Conservation (phyloP, 2,329 filamentous ascomycete genomes). For the Penicillium griseofulvum region DNA sequence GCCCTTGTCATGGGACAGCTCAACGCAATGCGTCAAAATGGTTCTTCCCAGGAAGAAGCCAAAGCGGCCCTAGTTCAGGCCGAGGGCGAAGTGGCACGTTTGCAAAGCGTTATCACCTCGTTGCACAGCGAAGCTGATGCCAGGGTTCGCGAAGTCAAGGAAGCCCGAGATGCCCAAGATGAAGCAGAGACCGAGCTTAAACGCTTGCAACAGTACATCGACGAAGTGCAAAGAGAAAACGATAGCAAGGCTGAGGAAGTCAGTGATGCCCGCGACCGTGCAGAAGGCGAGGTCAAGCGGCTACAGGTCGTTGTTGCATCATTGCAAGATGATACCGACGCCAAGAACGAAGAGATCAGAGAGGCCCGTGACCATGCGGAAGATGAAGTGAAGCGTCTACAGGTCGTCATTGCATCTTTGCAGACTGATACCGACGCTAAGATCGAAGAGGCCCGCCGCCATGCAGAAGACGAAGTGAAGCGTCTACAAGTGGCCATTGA, state of each 20-base stretch:
- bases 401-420: conserved; percentile 13
- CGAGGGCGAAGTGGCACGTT: conserved; percentile 32
- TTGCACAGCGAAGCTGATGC: conserved; percentile 34
- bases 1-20: conserved; percentile 45
- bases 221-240: conserved; percentile 36
- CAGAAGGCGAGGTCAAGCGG: conserved; percentile 16
- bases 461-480: conserved; percentile 25
- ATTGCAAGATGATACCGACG: conserved; percentile 13
- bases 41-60: conserved; percentile 35
- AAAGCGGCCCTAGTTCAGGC: conserved; percentile 28
- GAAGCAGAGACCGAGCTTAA: conserved; percentile 18
- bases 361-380: conserved; percentile 23
- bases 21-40: conserved; percentile 40
- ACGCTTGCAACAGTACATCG: conserved; percentile 51
- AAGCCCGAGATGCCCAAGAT: conserved; percentile 24
- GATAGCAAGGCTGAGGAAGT: conserved; percentile 15
- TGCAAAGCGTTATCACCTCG: conserved; percentile 55
- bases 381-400: conserved; percentile 28
- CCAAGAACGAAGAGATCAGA: conserved; percentile 19
- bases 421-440: background rate
- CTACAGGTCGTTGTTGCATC: conserved; percentile 15
- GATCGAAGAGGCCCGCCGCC: conserved; percentile 5
- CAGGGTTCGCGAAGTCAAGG: conserved; percentile 20
- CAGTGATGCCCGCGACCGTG: conserved; percentile 15
- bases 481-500: conserved; percentile 24